These are phyloP conservation scores for Melocanna baccifera DNA, from an alignment of 176 grass and related monocot species.

Conservation along the genomic window DNA sequence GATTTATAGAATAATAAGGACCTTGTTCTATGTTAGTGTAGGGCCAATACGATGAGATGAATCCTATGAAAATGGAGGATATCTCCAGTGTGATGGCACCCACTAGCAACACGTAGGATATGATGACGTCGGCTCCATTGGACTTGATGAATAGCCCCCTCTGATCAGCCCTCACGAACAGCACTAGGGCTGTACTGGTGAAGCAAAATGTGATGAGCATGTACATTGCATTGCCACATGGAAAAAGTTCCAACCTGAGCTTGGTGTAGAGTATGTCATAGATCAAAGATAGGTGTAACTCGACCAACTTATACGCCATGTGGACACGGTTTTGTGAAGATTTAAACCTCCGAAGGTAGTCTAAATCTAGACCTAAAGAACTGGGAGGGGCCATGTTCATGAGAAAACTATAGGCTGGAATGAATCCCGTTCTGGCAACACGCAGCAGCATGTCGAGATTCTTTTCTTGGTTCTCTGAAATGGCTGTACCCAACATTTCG, in stretches of 20 bases:
- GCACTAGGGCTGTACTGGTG: not conserved
- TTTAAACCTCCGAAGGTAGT: not conserved
- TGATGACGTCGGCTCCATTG: not conserved
- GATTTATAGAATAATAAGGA: too few species aligned
- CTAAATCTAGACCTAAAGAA: too few species aligned
- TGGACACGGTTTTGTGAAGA: not conserved
- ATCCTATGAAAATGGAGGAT: not conserved
- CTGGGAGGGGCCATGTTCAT: not conserved
- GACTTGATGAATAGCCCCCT: not conserved
- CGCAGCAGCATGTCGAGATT: not conserved
- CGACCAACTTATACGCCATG: not conserved
- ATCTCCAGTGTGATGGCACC: not conserved
- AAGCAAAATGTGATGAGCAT: not conserved
- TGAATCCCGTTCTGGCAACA: not conserved
- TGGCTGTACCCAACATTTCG: too few species aligned
- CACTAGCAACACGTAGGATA: not conserved
- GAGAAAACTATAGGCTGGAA: not conserved
- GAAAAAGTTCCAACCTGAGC: too few species aligned
- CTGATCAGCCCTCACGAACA: not conserved
- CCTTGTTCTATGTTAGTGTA: too few species aligned
- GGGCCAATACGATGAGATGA: too few species aligned
- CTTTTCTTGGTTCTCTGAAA: not conserved
- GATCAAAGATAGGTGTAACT: not conserved
- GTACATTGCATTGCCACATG: too few species aligned
- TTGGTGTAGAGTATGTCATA: not conserved